Percentiles rank a stretch among this genome's conserved stretches.
Conservation (phyloP, 768 basidiomycete genomes). For the Mrakia hoshinonis region DNA sequence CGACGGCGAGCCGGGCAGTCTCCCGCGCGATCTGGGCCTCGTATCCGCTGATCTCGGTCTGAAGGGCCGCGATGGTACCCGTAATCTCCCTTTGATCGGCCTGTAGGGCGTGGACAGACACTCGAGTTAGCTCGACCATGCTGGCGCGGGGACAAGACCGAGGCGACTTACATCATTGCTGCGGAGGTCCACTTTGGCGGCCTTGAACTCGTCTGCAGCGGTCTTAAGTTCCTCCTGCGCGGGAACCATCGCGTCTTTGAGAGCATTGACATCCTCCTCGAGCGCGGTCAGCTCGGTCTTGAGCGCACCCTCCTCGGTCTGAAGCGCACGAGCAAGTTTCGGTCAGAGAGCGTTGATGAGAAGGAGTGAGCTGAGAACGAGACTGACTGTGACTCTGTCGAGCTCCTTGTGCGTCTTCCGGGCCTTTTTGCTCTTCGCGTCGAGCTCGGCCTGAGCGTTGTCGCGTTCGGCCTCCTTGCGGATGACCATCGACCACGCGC, state of each 20-base stretch:
- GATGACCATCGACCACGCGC: conserved; percentile 75
- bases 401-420: conserved; percentile 45
- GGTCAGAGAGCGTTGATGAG: too few species aligned
- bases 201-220: conserved; percentile 4
- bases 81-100: background rate
- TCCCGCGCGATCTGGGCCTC: conserved; percentile 9
- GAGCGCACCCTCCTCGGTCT: background rate
- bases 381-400: conserved; percentile 33
- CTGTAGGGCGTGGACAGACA: background rate
- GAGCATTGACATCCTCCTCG: background rate
- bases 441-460: conserved; percentile 43
- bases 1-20: conserved; percentile 10
- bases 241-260: conserved; percentile 41
- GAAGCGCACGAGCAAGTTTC: too few species aligned
- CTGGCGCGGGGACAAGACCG: background rate
- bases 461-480: conserved; percentile 56
- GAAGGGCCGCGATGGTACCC: background rate
- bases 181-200: conserved; percentile 1
- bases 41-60: background rate
- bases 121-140: too few species aligned
- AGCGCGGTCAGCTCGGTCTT: background rate
- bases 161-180: background rate
- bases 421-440: conserved; percentile 45
- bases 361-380: background rate
- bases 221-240: conserved; percentile 9